These are phyloP conservation scores for Thielaviopsis euricoi DNA, from an alignment of 2,329 filamentous ascomycete species.

Conservation along the genomic window DNA sequence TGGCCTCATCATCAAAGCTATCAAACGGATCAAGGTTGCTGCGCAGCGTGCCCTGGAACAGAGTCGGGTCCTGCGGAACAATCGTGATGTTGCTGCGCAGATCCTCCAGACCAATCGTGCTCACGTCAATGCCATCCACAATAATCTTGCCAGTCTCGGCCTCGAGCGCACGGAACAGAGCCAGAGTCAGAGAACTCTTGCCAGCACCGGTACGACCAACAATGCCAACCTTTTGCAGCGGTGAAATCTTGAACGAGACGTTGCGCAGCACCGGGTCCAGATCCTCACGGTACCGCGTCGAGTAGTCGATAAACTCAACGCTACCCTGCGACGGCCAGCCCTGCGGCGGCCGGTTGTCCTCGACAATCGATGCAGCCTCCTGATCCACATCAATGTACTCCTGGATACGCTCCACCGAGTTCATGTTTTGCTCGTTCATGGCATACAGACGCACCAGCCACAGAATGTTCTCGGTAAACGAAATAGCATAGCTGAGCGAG, in stretches of 20 bases:
- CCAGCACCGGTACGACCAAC: constrained; percentile 91
- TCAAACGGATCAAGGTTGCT: constrained; percentile 88
- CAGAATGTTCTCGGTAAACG: constrained; percentile 89
- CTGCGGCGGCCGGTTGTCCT: constrained; percentile 57
- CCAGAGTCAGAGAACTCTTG: constrained; percentile 86
- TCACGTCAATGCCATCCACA: constrained; percentile 83
- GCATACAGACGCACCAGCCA: constrained; percentile 94
- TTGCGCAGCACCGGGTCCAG: constrained; percentile 73
- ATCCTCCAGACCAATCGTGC: constrained; percentile 79
- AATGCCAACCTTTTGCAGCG: constrained; percentile 86
- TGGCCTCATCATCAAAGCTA: constrained; percentile 74
- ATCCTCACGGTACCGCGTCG: constrained; percentile 74
- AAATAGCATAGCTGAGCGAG: constrained; percentile 87
- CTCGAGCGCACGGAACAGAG: constrained; percentile 84
- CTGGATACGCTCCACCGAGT: constrained; percentile 92
- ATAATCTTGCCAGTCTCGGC: constrained; percentile 78
- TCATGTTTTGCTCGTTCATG: constrained; percentile 98
- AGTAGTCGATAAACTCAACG: constrained; percentile 79
- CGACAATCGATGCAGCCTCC: constrained; percentile 64
- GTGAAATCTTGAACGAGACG: constrained; percentile 71
- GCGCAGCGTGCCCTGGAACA: constrained; percentile 84
- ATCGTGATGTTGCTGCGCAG: constrained; percentile 89
- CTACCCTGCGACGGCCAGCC: constrained; percentile 77
- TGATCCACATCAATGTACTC: constrained; percentile 95
- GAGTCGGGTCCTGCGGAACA: constrained; percentile 88